phyloP scores from a whole-genome alignment of 768 basidiomycete genomes.

The Ramaria rubella region DNA sequence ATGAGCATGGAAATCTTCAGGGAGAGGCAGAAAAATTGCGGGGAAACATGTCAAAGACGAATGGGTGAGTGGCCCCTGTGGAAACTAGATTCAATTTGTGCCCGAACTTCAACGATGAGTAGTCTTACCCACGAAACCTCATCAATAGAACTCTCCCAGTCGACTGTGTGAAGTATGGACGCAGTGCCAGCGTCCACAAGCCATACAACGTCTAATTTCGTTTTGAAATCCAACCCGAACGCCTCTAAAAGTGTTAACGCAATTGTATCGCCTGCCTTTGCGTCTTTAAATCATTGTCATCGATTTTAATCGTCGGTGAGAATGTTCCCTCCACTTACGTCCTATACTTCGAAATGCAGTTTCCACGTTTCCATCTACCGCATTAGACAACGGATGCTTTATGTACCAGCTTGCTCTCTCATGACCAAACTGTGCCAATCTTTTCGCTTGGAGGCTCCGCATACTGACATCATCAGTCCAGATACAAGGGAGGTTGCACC shows the following conservation, averaged over 20 bases:
- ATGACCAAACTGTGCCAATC: slow-evolving; percentile 29
- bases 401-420: slow-evolving; percentile 34
- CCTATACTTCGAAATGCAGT: slow-evolving; percentile 46
- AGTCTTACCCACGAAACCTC: slow-evolving; percentile 27
- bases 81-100: too few relatives aligned
- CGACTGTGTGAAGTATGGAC: slow-evolving; percentile 23
- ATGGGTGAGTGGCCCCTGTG: not conserved
- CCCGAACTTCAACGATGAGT: too few relatives aligned
- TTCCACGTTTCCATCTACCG: slow-evolving; percentile 45
- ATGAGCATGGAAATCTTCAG: not conserved
- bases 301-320: not conserved
- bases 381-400: slow-evolving; percentile 41
- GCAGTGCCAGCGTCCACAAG: slow-evolving; percentile 32
- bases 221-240: slow-evolving; percentile 17
- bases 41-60: not conserved
- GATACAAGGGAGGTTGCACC: slow-evolving; percentile 17
- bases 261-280: slow-evolving; percentile 26
- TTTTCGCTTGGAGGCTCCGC: slow-evolving; percentile 35
- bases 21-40: not conserved
- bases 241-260: slow-evolving; percentile 12
- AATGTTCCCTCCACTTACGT: slow-evolving; percentile 31
- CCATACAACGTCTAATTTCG: slow-evolving; percentile 26
- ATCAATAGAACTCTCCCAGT: slow-evolving; percentile 27
- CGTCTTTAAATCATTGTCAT: slow-evolving; percentile 19
- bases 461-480: slow-evolving; percentile 27